phyloP scores from a whole-genome alignment of 768 basidiomycete genomes.

The Calocybe gangraenosa region DNA sequence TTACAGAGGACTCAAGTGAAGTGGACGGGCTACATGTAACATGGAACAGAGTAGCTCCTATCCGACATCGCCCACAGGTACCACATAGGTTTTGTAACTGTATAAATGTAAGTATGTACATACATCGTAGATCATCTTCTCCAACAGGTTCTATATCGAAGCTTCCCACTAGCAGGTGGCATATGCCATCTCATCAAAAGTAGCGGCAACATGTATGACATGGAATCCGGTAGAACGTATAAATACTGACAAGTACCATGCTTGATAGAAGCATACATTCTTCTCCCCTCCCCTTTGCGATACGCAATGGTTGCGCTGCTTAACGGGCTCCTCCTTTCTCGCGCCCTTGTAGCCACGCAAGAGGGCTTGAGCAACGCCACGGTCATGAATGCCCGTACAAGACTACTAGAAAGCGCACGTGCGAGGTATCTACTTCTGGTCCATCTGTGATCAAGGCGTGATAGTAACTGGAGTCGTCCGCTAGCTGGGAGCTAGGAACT shows the following conservation, averaged over 20 bases:
- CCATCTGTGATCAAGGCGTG: background rate
- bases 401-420: slow-evolving; percentile 9
- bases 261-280: background rate
- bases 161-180: too few species aligned
- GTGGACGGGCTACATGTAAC: too few species aligned
- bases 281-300: background rate
- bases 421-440: slow-evolving; percentile 1
- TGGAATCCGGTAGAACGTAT: background rate
- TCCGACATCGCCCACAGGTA: too few species aligned
- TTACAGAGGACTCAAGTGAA: too few species aligned
- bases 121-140: too few species aligned
- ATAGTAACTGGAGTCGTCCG: background rate
- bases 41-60: too few species aligned
- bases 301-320: slow-evolving; percentile 9
- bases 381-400: slow-evolving; percentile 12
- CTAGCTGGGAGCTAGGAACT: slow-evolving; percentile 60
- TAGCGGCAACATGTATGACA: too few species aligned
- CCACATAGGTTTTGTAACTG: too few species aligned
- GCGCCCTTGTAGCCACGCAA: slow-evolving; percentile 7
- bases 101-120: too few species aligned
- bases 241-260: slow-evolving; percentile 3
- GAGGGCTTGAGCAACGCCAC: slow-evolving; percentile 14
- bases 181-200: too few species aligned
- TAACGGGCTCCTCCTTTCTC: slow-evolving; percentile 6
- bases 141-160: too few species aligned